Evolutionary conservation across 352 stramenopile genomes (phyloP).

Genomic region (Phytophthora tubulina): DNA sequence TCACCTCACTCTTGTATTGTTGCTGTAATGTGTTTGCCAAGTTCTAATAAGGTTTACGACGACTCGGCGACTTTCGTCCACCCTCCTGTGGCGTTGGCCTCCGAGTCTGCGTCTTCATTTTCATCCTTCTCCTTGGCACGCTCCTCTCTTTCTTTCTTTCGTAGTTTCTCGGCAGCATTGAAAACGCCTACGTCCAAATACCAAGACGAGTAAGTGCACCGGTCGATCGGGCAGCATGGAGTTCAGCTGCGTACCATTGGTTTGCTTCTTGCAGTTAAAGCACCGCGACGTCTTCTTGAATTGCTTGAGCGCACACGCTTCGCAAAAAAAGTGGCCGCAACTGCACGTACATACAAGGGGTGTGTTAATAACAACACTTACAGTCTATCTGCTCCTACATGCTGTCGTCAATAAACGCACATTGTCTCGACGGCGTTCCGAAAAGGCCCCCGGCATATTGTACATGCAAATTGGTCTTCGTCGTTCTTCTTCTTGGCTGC

Average conservation of each 20-base stretch:
- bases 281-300: slow-evolving; percentile 89
- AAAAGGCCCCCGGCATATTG: slow-evolving; percentile 95
- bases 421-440: slow-evolving; percentile 94
- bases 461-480: slow-evolving; percentile 94
- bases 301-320: slow-evolving; percentile 91
- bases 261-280: slow-evolving; percentile 96
- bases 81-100: slow-evolving; percentile 8
- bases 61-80: slow-evolving; percentile 32
- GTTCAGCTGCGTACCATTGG: slow-evolving; percentile 66
- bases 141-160: slow-evolving; percentile 54
- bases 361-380: background rate
- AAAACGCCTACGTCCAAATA: slow-evolving; percentile 72
- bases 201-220: background rate
- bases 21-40: slow-evolving; percentile 3
- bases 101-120: slow-evolving; percentile 11
- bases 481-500: slow-evolving; percentile 70
- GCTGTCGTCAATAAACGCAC: slow-evolving; percentile 36
- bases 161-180: slow-evolving; percentile 89
- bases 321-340: slow-evolving; percentile 97
- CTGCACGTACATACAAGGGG: slow-evolving; percentile 30
- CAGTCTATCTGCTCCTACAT: background rate
- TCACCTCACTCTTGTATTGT: background rate
- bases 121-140: slow-evolving; percentile 24
- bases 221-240: background rate
- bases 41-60: background rate